phyloP scores from a whole-genome alignment of 345 rosid genomes.

The Gossypium bickii region DNA sequence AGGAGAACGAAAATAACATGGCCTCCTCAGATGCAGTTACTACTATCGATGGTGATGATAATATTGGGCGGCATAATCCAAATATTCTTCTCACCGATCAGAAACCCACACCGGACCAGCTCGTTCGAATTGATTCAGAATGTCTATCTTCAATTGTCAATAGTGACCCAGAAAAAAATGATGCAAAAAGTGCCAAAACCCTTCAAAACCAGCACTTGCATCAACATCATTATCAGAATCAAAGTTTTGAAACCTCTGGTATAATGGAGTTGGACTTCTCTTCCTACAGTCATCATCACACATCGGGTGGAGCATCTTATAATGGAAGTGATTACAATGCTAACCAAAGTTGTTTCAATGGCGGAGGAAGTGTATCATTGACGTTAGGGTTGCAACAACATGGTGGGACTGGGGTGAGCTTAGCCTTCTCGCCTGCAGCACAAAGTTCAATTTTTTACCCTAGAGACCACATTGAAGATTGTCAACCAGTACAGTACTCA shows the following conservation, averaged over 20 bases:
- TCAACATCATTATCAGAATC: constrained; percentile 18
- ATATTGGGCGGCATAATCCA: constrained; percentile 24
- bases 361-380: constrained; percentile 78
- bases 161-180: constrained; percentile 38
- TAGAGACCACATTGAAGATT: constrained; percentile 79
- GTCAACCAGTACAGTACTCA: constrained; percentile 69
- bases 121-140: constrained; percentile 73
- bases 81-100: constrained; percentile 37
- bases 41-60: constrained; percentile 32
- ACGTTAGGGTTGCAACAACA: constrained; percentile 93
- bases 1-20: constrained; percentile 48
- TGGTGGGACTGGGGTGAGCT: constrained; percentile 59
- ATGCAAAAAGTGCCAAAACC: constrained; percentile 29
- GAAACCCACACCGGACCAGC: constrained; percentile 62
- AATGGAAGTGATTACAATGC: constrained; percentile 12
- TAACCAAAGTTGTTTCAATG: constrained; percentile 35
- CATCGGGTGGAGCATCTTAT: constrained; percentile 33
- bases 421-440: constrained; percentile 64
- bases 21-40: constrained; percentile 36
- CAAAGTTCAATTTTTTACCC: constrained; percentile 66
- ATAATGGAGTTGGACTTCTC: constrained; percentile 58
- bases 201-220: constrained; percentile 25
- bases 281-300: constrained; percentile 35
- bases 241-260: constrained; percentile 36
- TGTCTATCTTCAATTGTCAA: constrained; percentile 76